Conservation (phyloP, 352 stramenopile genomes). For the Halophytophthora polymorphica region DNA sequence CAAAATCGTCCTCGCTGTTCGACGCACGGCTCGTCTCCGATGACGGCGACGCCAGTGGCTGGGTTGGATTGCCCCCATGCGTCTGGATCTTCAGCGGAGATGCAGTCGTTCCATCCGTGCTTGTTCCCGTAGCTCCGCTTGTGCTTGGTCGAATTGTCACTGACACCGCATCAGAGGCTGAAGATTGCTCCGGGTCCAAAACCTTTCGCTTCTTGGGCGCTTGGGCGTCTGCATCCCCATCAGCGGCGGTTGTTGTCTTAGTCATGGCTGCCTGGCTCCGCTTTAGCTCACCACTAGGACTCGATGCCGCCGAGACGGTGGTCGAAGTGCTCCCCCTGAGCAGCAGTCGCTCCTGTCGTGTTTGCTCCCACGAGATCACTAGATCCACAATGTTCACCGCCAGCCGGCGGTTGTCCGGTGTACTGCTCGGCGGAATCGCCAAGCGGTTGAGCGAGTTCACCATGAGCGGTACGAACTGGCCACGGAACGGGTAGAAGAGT, state of each 20-base stretch:
- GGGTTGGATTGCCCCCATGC: constrained; percentile 3
- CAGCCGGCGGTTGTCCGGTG: constrained; percentile 91
- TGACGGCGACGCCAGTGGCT: constrained; percentile 15
- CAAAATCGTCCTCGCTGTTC: constrained; percentile 82
- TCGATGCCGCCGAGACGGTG: constrained; percentile 10
- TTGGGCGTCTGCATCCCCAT: constrained; percentile 15
- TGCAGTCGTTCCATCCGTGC: neutral
- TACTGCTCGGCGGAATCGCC: constrained; percentile 92
- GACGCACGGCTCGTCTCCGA: constrained; percentile 19
- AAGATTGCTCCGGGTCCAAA: constrained; percentile 12
- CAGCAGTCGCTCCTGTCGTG: constrained; percentile 64
- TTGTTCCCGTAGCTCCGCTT: neutral
- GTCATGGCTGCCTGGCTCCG: constrained; percentile 25
- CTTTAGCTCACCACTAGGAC: constrained; percentile 30
- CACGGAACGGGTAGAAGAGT: constrained; percentile 92
- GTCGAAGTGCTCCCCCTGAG: constrained; percentile 13
- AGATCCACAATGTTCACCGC: constrained; percentile 94
- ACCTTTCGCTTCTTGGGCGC: constrained; percentile 52
- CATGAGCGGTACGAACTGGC: constrained; percentile 95
- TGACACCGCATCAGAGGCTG: constrained; percentile 13
- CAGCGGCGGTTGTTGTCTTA: constrained; percentile 7
- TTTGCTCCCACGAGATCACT: constrained; percentile 95
- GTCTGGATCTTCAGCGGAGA: constrained; percentile 14
- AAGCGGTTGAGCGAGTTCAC: constrained; percentile 95
- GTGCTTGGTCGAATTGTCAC: constrained; percentile 13